These are phyloP conservation scores for Globisporangium viniferum DNA, from an alignment of 352 stramenopile species.

Conservation along the genomic window DNA sequence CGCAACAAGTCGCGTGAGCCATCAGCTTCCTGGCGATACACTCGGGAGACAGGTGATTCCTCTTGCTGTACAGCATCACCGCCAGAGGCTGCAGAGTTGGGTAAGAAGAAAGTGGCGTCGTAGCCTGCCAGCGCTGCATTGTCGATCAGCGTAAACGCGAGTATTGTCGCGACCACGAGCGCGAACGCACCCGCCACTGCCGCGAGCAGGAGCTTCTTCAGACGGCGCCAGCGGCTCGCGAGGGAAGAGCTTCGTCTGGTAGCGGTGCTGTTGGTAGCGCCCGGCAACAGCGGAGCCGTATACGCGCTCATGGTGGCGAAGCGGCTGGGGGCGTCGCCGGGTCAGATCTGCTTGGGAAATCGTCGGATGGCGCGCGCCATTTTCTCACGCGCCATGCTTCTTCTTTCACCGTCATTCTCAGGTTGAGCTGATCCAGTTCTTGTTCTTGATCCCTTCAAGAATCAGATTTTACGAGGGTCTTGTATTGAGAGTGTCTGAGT, in stretches of 20 bases:
- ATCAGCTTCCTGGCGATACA: constrained; percentile 12
- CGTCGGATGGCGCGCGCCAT: too few relatives aligned
- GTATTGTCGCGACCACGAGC: not conserved
- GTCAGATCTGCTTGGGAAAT: not conserved
- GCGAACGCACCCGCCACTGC: not conserved
- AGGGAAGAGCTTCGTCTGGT: not conserved
- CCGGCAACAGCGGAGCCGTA: not conserved
- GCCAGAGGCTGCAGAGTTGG: not conserved
- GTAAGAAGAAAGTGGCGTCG: not conserved
- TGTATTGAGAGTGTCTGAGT: too few relatives aligned
- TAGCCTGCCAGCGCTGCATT: not conserved
- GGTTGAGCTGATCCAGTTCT: too few relatives aligned
- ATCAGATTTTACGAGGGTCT: too few relatives aligned
- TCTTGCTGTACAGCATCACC: not conserved
- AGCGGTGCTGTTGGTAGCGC: too few relatives aligned
- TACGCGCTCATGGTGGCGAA: not conserved
- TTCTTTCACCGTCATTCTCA: too few relatives aligned
- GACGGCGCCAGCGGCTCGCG: not conserved
- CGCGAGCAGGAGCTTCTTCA: not conserved
- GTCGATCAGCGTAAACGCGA: not conserved
- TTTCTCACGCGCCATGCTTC: too few relatives aligned
- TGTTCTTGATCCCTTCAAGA: too few relatives aligned
- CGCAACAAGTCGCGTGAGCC: constrained; percentile 38
- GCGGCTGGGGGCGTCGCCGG: not conserved
- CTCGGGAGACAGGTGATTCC: not conserved